Conservation (phyloP, 202 grass and related monocot species). For the Panicum virgatum region DNA sequence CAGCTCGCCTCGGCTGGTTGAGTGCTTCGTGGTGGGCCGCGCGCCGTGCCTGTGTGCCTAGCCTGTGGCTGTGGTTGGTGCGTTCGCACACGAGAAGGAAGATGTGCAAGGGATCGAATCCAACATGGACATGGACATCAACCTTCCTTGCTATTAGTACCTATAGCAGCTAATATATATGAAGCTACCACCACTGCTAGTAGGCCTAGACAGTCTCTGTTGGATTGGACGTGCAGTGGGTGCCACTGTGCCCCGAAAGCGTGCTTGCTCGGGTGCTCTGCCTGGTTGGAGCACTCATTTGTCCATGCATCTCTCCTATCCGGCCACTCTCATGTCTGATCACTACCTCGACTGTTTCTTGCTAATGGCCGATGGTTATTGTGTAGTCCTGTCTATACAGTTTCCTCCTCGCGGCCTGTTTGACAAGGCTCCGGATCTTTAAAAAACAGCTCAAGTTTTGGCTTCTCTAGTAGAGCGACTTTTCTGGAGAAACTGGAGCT, state of each 20-base stretch:
- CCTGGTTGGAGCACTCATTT: constrained; percentile 20
- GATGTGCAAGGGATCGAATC: not conserved
- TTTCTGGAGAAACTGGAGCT: too few relatives aligned
- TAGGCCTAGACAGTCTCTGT: not conserved
- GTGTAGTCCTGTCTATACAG: too few relatives aligned
- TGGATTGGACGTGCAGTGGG: constrained; percentile 38
- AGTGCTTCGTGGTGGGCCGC: constrained; percentile 3
- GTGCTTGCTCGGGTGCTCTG: constrained; percentile 5
- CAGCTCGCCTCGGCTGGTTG: not conserved
- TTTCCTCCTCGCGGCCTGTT: too few relatives aligned
- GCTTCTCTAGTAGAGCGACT: too few relatives aligned
- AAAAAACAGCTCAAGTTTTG: too few relatives aligned
- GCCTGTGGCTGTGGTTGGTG: not conserved
- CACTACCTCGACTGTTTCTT: too few relatives aligned
- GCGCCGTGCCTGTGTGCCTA: not conserved
- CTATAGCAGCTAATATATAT: too few relatives aligned
- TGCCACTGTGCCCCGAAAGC: constrained; percentile 10
- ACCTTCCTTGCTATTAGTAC: too few relatives aligned
- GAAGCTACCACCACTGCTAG: not conserved
- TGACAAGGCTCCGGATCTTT: too few relatives aligned
- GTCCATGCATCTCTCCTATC: not conserved
- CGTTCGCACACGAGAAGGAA: not conserved
- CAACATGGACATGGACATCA: too few relatives aligned
- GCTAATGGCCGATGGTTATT: too few relatives aligned
- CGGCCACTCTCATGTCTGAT: too few relatives aligned